phyloP scores from a whole-genome alignment of 73 alveolate species.

The Symbiodinium pilosum region DNA sequence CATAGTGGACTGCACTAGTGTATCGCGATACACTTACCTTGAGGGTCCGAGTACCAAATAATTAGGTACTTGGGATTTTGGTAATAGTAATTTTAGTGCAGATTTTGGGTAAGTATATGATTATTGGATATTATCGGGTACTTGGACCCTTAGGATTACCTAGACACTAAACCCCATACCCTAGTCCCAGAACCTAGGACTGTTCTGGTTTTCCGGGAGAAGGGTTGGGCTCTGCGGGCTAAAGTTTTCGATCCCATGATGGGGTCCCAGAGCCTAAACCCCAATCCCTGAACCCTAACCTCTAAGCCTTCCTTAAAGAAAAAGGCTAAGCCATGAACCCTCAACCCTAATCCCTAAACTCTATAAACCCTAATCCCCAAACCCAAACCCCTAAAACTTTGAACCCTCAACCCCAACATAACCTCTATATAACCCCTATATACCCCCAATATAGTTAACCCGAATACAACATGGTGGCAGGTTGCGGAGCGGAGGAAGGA shows the following conservation, averaged over 20 bases:
- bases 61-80: too few species aligned
- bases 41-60: too few species aligned
- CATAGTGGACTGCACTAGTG: too few species aligned
- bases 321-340: neutral
- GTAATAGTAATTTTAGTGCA: too few species aligned
- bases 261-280: neutral
- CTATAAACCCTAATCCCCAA: neutral
- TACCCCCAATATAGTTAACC: neutral
- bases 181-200: neutral
- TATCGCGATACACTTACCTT: too few species aligned
- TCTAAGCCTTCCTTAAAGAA: neutral
- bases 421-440: neutral
- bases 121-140: too few species aligned
- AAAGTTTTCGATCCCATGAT: neutral
- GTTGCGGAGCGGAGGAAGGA: conserved; percentile 28
- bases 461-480: neutral
- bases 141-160: too few species aligned
- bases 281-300: neutral
- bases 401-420: neutral
- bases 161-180: neutral
- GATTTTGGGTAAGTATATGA: too few species aligned
- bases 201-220: neutral
- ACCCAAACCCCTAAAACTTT: neutral
- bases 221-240: neutral
- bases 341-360: neutral